phyloP scores from a whole-genome alignment of 2,329 filamentous ascomycete genomes.

The Bisporella sp. region DNA sequence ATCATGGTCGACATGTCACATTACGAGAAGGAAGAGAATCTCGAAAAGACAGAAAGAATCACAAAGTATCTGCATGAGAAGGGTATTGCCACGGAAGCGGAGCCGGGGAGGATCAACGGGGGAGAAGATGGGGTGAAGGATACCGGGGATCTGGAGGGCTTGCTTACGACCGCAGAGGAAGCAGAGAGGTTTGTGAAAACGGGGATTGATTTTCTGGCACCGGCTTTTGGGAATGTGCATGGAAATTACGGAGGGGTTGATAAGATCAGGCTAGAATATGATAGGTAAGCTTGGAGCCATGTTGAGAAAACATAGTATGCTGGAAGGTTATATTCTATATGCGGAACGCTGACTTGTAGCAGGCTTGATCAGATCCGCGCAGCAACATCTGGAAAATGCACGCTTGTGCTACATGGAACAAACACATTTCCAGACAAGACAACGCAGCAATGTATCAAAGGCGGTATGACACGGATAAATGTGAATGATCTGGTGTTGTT shows the following conservation, averaged over 20 bases:
- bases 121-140: slow-evolving; percentile 71
- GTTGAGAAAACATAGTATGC: neutral
- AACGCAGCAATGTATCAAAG: slow-evolving; percentile 43
- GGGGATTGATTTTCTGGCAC: slow-evolving; percentile 60
- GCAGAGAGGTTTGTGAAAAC: slow-evolving; percentile 56
- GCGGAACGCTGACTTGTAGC: slow-evolving; percentile 15
- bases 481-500: slow-evolving; percentile 51
- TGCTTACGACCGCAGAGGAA: slow-evolving; percentile 57
- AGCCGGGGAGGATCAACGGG: slow-evolving; percentile 64
- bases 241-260: slow-evolving; percentile 44
- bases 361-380: slow-evolving; percentile 33
- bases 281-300: slow-evolving; percentile 31
- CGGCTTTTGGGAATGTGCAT: slow-evolving; percentile 63
- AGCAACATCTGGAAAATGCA: slow-evolving; percentile 32
- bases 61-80: slow-evolving; percentile 56
- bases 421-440: slow-evolving; percentile 45
- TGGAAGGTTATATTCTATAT: neutral
- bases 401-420: slow-evolving; percentile 48
- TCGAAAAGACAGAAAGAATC: slow-evolving; percentile 55
- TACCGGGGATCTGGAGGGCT: slow-evolving; percentile 52
- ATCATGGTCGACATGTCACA: slow-evolving; percentile 78
- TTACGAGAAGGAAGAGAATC: slow-evolving; percentile 63
- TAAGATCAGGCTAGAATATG: slow-evolving; percentile 36
- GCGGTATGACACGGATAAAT: slow-evolving; percentile 49
- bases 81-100: slow-evolving; percentile 63